Evolutionary conservation across 495 filamentous ascomycete species (phyloP), one percentile per base, ranked within the genome.

Genomic region (Trichoderma virens): DNA sequence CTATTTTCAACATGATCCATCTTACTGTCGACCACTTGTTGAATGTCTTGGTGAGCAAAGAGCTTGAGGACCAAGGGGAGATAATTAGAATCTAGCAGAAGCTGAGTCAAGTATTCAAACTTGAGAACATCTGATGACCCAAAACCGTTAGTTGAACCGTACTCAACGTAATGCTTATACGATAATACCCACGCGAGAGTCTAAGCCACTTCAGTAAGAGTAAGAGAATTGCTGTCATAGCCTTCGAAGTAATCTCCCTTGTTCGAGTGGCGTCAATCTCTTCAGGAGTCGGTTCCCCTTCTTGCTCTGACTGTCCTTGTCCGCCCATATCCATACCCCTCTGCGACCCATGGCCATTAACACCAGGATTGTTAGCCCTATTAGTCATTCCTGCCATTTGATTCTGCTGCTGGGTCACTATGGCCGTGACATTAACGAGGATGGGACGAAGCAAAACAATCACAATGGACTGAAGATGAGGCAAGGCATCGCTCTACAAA

Each of bases 171-270:
- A 27, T 27, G 18, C 35, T 25, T 18, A 25, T 30, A 47, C 51
- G 45, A 23, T 34, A 32, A 59, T 16, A 79, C 90, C 78, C 77
- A 96, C 93, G 93, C 65, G 91, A 96, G 67, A 93, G 80, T 73
- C 97, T 95, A 71, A 98, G 91, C 94, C 94, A 98, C 76, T 97
- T 98, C 62, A 98, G 73, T 28, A 98, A 72, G 31, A 96, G 83
- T 35, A 98, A 75, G 51, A 98, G 74, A 65, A 92, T 87, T 0
- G 88, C 93, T 39, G 91, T 93, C 7, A 96, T 87, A 3, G 93
- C 93, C 75, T 98, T 98, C 31, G 85, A 86, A 20, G 88, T 87
- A 62, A 98, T 94, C 71, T 98, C 94, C 47, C 92, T 83, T 34
- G 85, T 82, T 51, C 94, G 83, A 31, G 89, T 79, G 43, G 86